phyloP scores from a whole-genome alignment of 1,139 yeast genomes.

The Suhomyces maxii region DNA sequence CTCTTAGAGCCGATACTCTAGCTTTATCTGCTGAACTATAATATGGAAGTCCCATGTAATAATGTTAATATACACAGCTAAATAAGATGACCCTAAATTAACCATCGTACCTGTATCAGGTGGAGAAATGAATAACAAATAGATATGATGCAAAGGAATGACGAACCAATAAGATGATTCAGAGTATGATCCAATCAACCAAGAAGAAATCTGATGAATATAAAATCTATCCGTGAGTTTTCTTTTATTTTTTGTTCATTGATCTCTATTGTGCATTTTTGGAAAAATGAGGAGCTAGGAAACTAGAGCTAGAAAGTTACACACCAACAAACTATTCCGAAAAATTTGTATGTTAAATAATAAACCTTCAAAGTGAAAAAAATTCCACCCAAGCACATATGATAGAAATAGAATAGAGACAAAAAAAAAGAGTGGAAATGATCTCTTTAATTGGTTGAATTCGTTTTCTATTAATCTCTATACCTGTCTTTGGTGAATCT shows the following conservation, averaged over 20 bases:
- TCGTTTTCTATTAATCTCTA: background rate
- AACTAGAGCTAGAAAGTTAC: too few relatives aligned
- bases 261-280: too few relatives aligned
- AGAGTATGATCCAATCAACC: background rate
- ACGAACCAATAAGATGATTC: background rate
- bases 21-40: background rate
- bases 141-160: constrained; percentile 7
- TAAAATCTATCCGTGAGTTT: too few relatives aligned
- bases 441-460: background rate
- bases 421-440: background rate
- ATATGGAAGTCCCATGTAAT: constrained; percentile 2
- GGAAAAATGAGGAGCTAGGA: too few relatives aligned
- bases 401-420: too few relatives aligned
- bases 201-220: too few relatives aligned
- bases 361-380: too few relatives aligned
- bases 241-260: too few relatives aligned
- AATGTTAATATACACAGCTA: constrained; percentile 1
- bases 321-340: too few relatives aligned
- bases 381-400: too few relatives aligned
- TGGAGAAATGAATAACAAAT: constrained; percentile 6
- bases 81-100: background rate
- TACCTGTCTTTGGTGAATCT: constrained; percentile 46
- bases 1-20: background rate
- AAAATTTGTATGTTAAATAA: too few relatives aligned
- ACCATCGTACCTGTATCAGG: background rate